Conservation (phyloP, 2,329 filamentous ascomycete species). For the Onygena corvina region DNA sequence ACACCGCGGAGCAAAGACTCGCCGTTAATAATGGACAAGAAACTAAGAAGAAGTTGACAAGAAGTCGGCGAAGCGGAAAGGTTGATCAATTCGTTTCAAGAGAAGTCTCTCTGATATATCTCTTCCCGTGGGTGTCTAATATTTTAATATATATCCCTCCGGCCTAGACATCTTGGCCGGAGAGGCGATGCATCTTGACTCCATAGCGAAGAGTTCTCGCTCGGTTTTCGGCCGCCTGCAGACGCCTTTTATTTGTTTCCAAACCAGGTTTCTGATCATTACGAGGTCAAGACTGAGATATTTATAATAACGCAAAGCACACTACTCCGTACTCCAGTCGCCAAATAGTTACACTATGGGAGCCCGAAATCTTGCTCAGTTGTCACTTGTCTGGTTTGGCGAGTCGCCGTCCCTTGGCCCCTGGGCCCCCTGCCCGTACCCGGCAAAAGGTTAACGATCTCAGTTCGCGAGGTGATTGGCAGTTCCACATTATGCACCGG, state of each 20-base stretch:
- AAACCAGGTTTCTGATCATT: not conserved
- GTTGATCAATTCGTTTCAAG: not conserved
- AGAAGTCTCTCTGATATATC: too few species aligned
- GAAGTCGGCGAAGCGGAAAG: too few species aligned
- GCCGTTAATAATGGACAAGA: too few species aligned
- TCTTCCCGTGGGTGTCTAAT: too few species aligned
- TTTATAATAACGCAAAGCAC: not conserved
- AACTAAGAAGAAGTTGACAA: too few species aligned
- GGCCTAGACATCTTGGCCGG: not conserved
- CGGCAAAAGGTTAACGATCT: not conserved
- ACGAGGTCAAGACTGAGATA: not conserved
- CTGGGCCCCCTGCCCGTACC: not conserved
- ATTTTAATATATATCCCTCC: conserved; percentile 3
- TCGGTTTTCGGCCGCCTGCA: conserved; percentile 1
- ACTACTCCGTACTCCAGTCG: conserved; percentile 1
- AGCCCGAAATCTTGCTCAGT: not conserved
- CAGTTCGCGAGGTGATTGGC: not conserved
- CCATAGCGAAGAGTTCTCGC: not conserved
- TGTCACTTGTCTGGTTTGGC: not conserved
- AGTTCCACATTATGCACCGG: not conserved
- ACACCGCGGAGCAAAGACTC: too few species aligned
- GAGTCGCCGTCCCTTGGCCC: not conserved
- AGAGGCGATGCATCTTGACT: not conserved
- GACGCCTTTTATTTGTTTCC: not conserved
- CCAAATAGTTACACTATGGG: not conserved